Percentiles rank a stretch among this genome's conserved stretches.
phyloP scores from a whole-genome alignment of 139 green algal genomes.

The Chlamydomonas sp. region DNA sequence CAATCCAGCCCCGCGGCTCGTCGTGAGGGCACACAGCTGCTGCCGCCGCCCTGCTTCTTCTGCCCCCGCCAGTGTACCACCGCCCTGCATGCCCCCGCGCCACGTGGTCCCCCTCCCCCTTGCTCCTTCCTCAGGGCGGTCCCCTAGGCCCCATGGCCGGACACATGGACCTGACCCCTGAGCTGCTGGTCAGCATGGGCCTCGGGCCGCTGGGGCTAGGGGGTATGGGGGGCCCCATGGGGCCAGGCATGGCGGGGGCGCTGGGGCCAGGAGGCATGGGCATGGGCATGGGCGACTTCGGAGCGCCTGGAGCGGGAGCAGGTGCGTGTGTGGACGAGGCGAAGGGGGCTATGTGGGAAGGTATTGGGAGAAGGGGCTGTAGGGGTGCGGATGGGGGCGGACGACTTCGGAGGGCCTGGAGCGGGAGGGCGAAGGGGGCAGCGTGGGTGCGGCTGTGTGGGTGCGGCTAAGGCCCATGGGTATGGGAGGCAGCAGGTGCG shows the following conservation, averaged over 20 bases:
- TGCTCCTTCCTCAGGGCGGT: neutral
- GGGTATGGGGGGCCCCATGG: constrained; percentile 12
- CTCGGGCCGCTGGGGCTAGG: neutral
- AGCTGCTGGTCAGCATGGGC: constrained; percentile 13
- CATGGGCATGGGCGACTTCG: neutral
- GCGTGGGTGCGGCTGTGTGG: too few species aligned
- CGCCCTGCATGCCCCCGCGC: too few species aligned
- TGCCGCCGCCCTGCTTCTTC: too few species aligned
- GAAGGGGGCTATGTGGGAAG: neutral
- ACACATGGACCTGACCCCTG: neutral
- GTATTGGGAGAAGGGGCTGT: neutral
- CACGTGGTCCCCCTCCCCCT: too few species aligned
- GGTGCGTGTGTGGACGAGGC: neutral
- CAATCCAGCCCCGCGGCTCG: too few species aligned
- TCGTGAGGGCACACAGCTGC: too few species aligned
- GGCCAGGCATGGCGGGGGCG: neutral
- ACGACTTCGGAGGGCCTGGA: too few species aligned
- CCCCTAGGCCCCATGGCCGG: neutral
- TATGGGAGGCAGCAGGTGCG: too few species aligned
- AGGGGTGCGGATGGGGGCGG: neutral
- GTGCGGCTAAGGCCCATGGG: too few species aligned
- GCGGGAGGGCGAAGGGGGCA: too few species aligned
- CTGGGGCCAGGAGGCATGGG: neutral
- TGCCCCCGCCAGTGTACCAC: too few species aligned
- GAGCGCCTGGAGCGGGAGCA: too few species aligned